These are phyloP conservation scores for Phialocephala sp. DNA, from an alignment of 2,329 filamentous ascomycete genomes.

Conservation along the genomic window DNA sequence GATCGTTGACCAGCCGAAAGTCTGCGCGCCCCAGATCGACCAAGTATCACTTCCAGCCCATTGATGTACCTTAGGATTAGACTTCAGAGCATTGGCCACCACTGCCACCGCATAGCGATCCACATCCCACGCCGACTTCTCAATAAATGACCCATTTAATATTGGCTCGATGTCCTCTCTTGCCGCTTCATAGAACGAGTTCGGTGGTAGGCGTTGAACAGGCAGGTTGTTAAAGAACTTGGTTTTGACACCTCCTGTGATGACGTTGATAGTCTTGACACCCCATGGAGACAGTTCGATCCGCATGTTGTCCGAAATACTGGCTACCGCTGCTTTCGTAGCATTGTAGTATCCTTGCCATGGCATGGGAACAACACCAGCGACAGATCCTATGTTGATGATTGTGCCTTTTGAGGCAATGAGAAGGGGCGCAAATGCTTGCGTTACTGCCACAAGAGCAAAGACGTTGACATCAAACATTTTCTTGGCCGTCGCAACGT, in stretches of 20 bases:
- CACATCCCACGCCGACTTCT: constrained; percentile 19
- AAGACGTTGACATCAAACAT: constrained; percentile 45
- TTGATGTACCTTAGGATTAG: constrained; percentile 30
- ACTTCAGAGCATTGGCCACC: constrained; percentile 34
- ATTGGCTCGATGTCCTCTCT: constrained; percentile 30
- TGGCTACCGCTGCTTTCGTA: constrained; percentile 32
- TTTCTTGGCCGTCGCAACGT: constrained; percentile 37
- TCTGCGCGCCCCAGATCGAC: constrained; percentile 29
- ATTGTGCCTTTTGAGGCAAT: constrained; percentile 46
- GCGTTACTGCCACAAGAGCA: constrained; percentile 40
- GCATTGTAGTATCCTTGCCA: constrained; percentile 38
- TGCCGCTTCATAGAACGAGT: constrained; percentile 32
- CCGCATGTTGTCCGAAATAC: constrained; percentile 30
- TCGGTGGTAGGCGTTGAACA: constrained; percentile 22
- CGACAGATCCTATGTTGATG: constrained; percentile 51
- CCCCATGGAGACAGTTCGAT: constrained; percentile 33
- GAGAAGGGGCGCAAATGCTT: constrained; percentile 41
- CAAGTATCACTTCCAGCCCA: constrained; percentile 30
- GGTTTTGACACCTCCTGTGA: constrained; percentile 33
- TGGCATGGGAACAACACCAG: constrained; percentile 22
- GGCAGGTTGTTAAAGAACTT: constrained; percentile 35
- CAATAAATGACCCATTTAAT: constrained; percentile 17
- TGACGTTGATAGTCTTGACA: constrained; percentile 32
- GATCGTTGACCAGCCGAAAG: constrained; percentile 30
- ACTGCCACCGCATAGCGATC: constrained; percentile 31